Evolutionary conservation across 73 alveolate genomes (phyloP).

Genomic region (Blepharisma japonicum): DNA sequence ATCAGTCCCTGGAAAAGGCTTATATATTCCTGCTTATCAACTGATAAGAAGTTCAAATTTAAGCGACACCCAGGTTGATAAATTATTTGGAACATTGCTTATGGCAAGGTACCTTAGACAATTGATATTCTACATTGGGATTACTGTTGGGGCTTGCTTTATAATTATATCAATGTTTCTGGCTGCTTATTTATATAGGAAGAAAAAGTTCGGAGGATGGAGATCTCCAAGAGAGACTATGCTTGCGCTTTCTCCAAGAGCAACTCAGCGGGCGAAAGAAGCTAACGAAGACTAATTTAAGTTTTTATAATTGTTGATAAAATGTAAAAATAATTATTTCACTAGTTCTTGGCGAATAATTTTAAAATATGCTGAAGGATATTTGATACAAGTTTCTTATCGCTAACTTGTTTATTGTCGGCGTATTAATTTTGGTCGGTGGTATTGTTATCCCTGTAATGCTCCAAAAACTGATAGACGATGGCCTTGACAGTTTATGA

Average conservation of each 20-base stretch:
- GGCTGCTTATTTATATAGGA: background rate
- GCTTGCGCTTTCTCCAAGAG: too few species aligned
- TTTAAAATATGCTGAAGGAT: too few species aligned
- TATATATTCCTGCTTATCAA: background rate
- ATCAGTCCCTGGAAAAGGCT: background rate
- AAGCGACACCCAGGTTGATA: background rate
- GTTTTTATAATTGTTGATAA: too few species aligned
- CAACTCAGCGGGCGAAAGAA: too few species aligned
- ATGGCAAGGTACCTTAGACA: background rate
- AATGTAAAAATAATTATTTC: too few species aligned
- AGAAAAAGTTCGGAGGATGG: conserved; percentile 5
- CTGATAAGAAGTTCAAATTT: background rate
- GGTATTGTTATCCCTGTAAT: background rate
- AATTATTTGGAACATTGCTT: background rate
- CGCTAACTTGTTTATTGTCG: too few species aligned
- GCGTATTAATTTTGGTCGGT: too few species aligned
- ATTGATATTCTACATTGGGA: background rate
- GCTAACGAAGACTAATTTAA: too few species aligned
- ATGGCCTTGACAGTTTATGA: background rate
- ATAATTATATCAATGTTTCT: background rate
- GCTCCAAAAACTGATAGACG: background rate
- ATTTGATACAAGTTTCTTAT: too few species aligned
- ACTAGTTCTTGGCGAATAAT: too few species aligned
- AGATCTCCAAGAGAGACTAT: background rate
- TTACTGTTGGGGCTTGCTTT: background rate